phyloP scores from a whole-genome alignment of 768 basidiomycete genomes.

The Leccinum barrowsii region DNA sequence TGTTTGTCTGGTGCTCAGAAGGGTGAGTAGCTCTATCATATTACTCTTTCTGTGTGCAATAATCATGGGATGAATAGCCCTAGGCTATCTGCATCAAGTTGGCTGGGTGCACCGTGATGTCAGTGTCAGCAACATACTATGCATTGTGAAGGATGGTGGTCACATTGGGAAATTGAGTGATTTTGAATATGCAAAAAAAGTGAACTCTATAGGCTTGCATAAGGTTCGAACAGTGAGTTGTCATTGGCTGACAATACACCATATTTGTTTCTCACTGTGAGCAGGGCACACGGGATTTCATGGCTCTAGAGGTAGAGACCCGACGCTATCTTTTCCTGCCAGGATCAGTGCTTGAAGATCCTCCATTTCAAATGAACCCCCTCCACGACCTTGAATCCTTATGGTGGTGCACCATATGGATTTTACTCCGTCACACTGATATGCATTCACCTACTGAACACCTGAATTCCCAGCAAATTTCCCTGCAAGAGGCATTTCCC shows the following conservation, averaged over 20 bases:
- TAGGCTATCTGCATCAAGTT: constrained; percentile 2
- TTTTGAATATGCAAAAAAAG: constrained; percentile 10
- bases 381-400: neutral
- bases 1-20: neutral
- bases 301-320: neutral
- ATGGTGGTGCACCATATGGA: neutral
- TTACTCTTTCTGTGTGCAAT: neutral
- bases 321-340: neutral
- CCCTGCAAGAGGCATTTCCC: no score
- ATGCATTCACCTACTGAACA: neutral
- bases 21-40: neutral
- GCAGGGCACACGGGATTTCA: neutral
- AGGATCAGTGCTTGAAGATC: neutral
- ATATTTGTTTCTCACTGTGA: neutral
- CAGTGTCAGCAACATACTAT: neutral
- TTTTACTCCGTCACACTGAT: neutral
- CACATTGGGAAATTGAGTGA: constrained; percentile 8
- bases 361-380: neutral
- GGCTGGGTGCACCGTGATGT: constrained; percentile 8
- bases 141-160: neutral
- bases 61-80: neutral
- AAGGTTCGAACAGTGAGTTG: constrained; percentile 10
- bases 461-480: no score
- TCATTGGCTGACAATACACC: neutral
- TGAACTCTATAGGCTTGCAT: neutral